Percentiles rank a stretch among this genome's conserved stretches.
phyloP scores from a whole-genome alignment of 1,284 basidiomycete species.

The Ustilago trichophora region DNA sequence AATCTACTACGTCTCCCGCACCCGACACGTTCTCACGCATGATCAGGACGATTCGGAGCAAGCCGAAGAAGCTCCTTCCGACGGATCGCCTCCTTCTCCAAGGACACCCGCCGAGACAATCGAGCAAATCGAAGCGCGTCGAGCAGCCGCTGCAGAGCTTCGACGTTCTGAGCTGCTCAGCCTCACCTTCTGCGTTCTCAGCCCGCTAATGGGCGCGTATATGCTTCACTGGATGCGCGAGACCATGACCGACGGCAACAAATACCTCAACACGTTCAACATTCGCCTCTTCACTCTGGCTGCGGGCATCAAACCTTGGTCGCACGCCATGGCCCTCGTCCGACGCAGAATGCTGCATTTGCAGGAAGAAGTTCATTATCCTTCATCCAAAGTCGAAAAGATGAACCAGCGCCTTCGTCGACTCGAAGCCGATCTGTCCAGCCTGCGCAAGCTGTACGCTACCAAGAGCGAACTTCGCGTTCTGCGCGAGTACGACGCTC shows the following conservation, averaged over 20 bases:
- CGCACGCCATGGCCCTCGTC: slow-evolving; percentile 47
- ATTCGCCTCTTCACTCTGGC: slow-evolving; percentile 66
- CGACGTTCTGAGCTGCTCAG: slow-evolving; percentile 61
- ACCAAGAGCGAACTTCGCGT: slow-evolving; percentile 63
- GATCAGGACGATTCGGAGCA: slow-evolving; percentile 44
- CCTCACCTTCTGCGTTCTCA: slow-evolving; percentile 59
- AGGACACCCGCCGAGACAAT: slow-evolving; percentile 5
- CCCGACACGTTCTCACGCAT: slow-evolving; percentile 55
- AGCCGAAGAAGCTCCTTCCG: too few species aligned
- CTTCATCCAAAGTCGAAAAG: slow-evolving; percentile 60
- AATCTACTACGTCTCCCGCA: slow-evolving; percentile 43
- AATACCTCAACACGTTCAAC: slow-evolving; percentile 64
- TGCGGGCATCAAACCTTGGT: slow-evolving; percentile 66
- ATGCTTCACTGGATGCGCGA: slow-evolving; percentile 63
- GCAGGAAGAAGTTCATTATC: slow-evolving; percentile 63
- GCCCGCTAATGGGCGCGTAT: slow-evolving; percentile 64
- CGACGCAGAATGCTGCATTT: slow-evolving; percentile 57
- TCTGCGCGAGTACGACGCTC: slow-evolving; percentile 65
- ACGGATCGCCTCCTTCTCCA: neutral
- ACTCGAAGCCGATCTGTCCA: slow-evolving; percentile 62
- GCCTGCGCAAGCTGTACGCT: slow-evolving; percentile 53
- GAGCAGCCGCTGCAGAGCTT: slow-evolving; percentile 57
- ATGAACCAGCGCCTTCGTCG: slow-evolving; percentile 58
- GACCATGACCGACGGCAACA: slow-evolving; percentile 61
- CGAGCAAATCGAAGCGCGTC: slow-evolving; percentile 25